Evolutionary conservation across 352 stramenopile species (phyloP).

Genomic region (Paralagenidium karlingii): DNA sequence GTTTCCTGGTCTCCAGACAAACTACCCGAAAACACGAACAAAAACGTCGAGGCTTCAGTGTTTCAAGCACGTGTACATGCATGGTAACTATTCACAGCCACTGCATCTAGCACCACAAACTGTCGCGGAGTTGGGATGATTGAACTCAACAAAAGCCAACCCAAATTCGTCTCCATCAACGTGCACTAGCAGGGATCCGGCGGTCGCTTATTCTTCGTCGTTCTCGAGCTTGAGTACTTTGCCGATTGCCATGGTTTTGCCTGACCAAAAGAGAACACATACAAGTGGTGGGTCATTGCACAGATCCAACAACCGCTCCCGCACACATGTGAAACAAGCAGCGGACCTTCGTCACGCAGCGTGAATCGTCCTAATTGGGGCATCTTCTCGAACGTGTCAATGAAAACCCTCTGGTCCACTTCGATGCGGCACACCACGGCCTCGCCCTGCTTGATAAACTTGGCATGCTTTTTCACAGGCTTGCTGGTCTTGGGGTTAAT

Average conservation of each 20-base stretch:
- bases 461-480: conserved; percentile 85
- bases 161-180: too few species aligned
- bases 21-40: too few species aligned
- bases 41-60: conserved; percentile 31
- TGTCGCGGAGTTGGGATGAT: too few species aligned
- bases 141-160: too few species aligned
- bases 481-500: conserved; percentile 87
- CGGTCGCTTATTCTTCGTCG: conserved; percentile 7
- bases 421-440: conserved; percentile 90
- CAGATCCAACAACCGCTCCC: too few species aligned
- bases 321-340: too few species aligned
- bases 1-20: too few species aligned
- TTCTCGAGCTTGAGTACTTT: conserved; percentile 93
- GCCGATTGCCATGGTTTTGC: conserved; percentile 97
- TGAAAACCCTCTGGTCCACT: conserved; percentile 86
- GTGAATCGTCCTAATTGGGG: conserved; percentile 96
- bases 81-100: conserved; percentile 48
- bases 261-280: neutral
- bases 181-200: neutral
- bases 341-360: conserved; percentile 91
- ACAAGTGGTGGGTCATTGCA: neutral
- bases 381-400: conserved; percentile 93
- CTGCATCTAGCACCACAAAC: too few species aligned
- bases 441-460: conserved; percentile 94
- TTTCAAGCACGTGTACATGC: conserved; percentile 36